Percentiles rank a stretch among this genome's conserved stretches.
Conservation (phyloP, 345 rosid genomes). For the Arabidopsis suecica region DNA sequence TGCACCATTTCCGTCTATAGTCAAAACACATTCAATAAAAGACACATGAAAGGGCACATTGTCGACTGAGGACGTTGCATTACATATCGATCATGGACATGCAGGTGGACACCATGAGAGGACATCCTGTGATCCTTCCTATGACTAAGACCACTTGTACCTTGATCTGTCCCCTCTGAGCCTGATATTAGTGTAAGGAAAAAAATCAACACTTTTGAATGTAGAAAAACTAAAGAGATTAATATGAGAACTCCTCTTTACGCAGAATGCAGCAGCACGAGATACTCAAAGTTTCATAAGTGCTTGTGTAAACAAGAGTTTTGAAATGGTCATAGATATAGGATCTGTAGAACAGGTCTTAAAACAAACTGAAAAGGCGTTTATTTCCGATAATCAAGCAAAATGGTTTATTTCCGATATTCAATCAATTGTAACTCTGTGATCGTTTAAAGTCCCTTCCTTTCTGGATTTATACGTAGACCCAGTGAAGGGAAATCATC, state of each 20-base stretch:
- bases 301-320: slow-evolving; percentile 10
- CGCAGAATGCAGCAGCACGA: slow-evolving; percentile 10
- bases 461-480: slow-evolving; percentile 6
- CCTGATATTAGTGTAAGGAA: slow-evolving; percentile 32
- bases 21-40: neutral
- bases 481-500: neutral
- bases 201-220: slow-evolving; percentile 3
- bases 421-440: slow-evolving; percentile 25
- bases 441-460: slow-evolving; percentile 15
- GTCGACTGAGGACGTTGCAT: slow-evolving; percentile 5
- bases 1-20: slow-evolving; percentile 37
- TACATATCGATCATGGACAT: slow-evolving; percentile 66
- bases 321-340: slow-evolving; percentile 30
- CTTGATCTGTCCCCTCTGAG: slow-evolving; percentile 41
- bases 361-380: slow-evolving; percentile 12
- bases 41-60: slow-evolving; percentile 21
- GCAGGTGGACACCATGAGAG: slow-evolving; percentile 56
- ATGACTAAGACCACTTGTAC: slow-evolving; percentile 39
- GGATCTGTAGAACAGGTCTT: slow-evolving; percentile 40
- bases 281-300: slow-evolving; percentile 1
- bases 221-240: slow-evolving; percentile 8
- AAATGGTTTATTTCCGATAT: slow-evolving; percentile 21
- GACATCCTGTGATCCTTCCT: slow-evolving; percentile 46
- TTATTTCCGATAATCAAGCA: slow-evolving; percentile 23
- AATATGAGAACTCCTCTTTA: slow-evolving; percentile 5